These are phyloP conservation scores for Kodamaea kakaduensis DNA, from an alignment of 805 yeast genomes.

Conservation along the genomic window DNA sequence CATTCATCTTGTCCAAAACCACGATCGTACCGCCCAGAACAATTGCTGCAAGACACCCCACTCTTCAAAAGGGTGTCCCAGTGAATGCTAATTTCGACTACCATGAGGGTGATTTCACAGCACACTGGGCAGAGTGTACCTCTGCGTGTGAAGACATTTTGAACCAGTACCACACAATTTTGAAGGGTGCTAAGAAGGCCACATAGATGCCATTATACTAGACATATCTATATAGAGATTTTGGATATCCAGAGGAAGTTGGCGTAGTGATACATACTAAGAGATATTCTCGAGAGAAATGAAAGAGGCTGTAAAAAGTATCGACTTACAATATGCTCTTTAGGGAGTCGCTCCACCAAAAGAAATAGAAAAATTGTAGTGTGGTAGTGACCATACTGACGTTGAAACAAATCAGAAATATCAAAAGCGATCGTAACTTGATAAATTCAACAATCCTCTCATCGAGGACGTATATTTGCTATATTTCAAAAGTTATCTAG, in stretches of 20 bases:
- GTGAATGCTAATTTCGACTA: constrained; percentile 34
- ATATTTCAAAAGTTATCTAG: constrained; percentile 7
- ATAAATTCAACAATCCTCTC: no score
- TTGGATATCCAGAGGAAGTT: no score
- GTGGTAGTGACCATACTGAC: no score
- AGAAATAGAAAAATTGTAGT: no score
- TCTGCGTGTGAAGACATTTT: constrained; percentile 51
- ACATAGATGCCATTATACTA: neutral
- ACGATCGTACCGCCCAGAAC: constrained; percentile 59
- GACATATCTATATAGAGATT: neutral
- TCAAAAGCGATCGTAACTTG: neutral
- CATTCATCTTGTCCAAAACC: constrained; percentile 66
- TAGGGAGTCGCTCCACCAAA: no score
- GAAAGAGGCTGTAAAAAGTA: no score
- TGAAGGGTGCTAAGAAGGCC: constrained; percentile 2
- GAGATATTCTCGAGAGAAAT: no score
- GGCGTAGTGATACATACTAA: neutral
- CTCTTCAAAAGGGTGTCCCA: constrained; percentile 11
- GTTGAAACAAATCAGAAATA: constrained; percentile 3
- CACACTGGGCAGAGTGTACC: constrained; percentile 56
- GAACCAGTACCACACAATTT: constrained; percentile 10
- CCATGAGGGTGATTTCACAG: constrained; percentile 64
- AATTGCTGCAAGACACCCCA: constrained; percentile 27
- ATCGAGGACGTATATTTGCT: no score
- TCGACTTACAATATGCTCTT: no score